phyloP scores from a whole-genome alignment of 306 rosid species.

The Astragalus membranaceus region DNA sequence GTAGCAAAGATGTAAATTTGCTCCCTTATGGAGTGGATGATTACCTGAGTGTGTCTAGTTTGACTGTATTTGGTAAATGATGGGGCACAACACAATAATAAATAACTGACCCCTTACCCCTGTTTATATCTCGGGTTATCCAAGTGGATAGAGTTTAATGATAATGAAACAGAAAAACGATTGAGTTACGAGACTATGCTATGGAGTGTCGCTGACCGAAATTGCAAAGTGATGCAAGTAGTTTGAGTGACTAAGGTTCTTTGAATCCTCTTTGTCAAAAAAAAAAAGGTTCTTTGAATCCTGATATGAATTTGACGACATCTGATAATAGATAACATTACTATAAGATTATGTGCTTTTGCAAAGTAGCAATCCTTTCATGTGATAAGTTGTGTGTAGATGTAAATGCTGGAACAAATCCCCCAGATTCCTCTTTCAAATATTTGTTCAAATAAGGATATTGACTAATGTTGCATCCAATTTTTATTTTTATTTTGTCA shows the following conservation, averaged over 20 bases:
- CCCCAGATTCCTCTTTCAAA: not conserved
- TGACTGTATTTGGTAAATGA: slow-evolving; percentile 2
- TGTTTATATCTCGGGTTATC: not conserved
- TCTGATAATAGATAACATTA: not conserved
- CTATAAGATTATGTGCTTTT: slow-evolving; percentile 3
- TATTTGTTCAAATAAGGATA: slow-evolving; percentile 8
- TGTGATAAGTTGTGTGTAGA: slow-evolving; percentile 7
- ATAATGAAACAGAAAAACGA: not conserved
- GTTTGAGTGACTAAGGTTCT: not conserved
- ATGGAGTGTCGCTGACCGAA: not conserved
- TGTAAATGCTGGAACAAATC: no score
- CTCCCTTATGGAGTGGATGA: slow-evolving; percentile 9
- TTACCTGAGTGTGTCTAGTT: not conserved
- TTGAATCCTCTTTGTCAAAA: no score
- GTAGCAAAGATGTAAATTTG: slow-evolving; percentile 1
- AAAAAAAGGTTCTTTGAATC: slow-evolving; percentile 8
- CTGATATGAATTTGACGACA: not conserved
- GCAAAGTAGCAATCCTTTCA: not conserved
- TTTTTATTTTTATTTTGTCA: not conserved
- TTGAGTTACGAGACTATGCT: not conserved
- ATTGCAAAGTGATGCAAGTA: not conserved
- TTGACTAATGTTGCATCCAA: slow-evolving; percentile 7
- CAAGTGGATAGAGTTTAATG: not conserved
- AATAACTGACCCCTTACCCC: slow-evolving; percentile 4
- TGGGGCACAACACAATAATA: not conserved